A percentile compares a stretch with the other conserved stretches of the same genome.
Conservation (phyloP, 78 protist species). For the Tieghemostelium lacteum region DNA sequence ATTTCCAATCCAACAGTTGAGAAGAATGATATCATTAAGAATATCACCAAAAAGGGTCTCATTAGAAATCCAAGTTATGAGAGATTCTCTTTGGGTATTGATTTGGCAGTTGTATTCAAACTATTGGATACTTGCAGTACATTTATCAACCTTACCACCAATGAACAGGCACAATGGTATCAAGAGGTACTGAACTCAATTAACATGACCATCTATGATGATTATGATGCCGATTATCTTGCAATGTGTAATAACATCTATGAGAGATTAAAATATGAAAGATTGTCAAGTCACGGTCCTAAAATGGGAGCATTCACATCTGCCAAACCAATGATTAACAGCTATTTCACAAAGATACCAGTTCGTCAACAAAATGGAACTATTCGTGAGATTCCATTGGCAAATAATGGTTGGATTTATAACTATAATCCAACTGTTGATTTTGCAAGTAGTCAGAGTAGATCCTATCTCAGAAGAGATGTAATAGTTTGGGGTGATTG, state of each 20-base stretch:
- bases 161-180: constrained; percentile 45
- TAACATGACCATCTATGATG: constrained; percentile 47
- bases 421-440: constrained; percentile 81
- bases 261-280: constrained; percentile 69
- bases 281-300: constrained; percentile 63
- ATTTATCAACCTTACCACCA: constrained; percentile 1
- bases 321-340: constrained; percentile 21
- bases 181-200: constrained; percentile 38
- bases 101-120: constrained; percentile 5
- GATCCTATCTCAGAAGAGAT: constrained; percentile 91
- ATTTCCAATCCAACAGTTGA: constrained; percentile 10
- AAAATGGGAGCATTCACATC: constrained; percentile 7
- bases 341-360: constrained; percentile 38
- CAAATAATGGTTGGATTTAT: constrained; percentile 90
- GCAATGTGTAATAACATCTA: constrained; percentile 44
- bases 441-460: constrained; percentile 75
- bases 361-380: not conserved
- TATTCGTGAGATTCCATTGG: constrained; percentile 65
- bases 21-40: constrained; percentile 16
- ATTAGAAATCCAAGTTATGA: constrained; percentile 30
- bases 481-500: constrained; percentile 97
- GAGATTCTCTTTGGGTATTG: constrained; percentile 31
- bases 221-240: constrained; percentile 55
- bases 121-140: constrained; percentile 8
- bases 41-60: constrained; percentile 33